Evolutionary conservation across 2,329 filamentous ascomycete genomes (phyloP).

Genomic region (Calonectria montana): DNA sequence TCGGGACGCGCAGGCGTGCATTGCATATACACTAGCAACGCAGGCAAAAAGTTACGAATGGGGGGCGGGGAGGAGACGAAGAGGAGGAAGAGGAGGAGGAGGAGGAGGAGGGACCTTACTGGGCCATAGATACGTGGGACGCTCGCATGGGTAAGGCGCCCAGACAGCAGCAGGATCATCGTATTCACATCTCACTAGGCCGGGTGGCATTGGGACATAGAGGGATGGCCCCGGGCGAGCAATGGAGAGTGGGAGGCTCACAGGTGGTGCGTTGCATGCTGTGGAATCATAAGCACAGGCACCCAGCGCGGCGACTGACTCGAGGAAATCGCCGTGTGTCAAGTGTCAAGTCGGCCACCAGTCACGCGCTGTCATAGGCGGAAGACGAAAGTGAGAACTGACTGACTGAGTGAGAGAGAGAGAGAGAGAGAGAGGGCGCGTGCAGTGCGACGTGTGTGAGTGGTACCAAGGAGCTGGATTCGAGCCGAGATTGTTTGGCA

Average conservation of each 20-base stretch:
- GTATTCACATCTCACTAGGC: background rate
- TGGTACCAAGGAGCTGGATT: constrained; percentile 1
- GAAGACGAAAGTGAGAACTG: background rate
- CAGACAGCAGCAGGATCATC: background rate
- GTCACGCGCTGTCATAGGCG: background rate
- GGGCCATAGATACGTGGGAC: background rate
- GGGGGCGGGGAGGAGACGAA: too few species aligned
- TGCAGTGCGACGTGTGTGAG: background rate
- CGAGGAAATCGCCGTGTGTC: background rate
- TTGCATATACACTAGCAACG: background rate
- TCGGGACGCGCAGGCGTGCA: background rate
- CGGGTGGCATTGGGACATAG: background rate
- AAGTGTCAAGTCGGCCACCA: background rate
- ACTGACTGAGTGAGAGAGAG: background rate
- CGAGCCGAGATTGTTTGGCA: constrained; percentile 5
- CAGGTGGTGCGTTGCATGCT: background rate
- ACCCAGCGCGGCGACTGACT: constrained; percentile 2
- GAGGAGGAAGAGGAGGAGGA: too few species aligned
- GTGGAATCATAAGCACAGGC: constrained; percentile 3
- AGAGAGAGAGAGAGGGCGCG: background rate
- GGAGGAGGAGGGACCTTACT: too few species aligned
- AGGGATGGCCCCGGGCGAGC: background rate
- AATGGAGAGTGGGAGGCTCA: background rate
- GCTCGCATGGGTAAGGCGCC: background rate
- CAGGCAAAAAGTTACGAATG: background rate